Evolutionary conservation across 441 rosid genomes (phyloP).

Genomic region (Metrosideros polymorpha): DNA sequence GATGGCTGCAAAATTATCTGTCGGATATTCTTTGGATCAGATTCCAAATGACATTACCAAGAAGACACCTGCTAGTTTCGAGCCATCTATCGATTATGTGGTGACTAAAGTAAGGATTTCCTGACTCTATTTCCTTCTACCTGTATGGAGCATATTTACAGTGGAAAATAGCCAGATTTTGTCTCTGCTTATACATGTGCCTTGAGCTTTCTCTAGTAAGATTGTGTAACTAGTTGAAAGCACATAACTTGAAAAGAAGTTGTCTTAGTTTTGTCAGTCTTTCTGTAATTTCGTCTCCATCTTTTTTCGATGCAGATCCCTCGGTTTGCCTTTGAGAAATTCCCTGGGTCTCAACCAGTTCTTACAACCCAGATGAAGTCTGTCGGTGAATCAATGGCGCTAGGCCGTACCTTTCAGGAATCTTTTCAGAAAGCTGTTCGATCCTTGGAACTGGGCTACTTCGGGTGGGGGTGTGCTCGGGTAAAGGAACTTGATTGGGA

Average conservation of each 20-base stretch:
- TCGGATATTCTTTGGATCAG: conserved; percentile 88
- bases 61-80: conserved; percentile 98
- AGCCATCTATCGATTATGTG: conserved; percentile 97
- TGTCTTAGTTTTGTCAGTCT: background rate
- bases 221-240: background rate
- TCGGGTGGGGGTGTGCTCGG: conserved; percentile 89
- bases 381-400: conserved; percentile 93
- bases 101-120: conserved; percentile 67
- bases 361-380: conserved; percentile 98
- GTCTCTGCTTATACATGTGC: background rate
- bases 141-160: background rate
- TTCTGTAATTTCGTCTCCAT: background rate
- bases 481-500: conserved; percentile 81
- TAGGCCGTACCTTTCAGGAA: conserved; percentile 94
- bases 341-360: conserved; percentile 89
- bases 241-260: background rate
- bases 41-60: conserved; percentile 94
- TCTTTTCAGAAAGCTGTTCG: conserved; percentile 91
- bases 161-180: background rate
- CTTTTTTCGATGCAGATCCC: conserved; percentile 53
- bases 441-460: conserved; percentile 72
- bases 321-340: conserved; percentile 94
- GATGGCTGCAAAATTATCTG: conserved; percentile 96
- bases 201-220: background rate
- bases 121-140: background rate